Percentiles rank a stretch among this genome's conserved stretches.
These are phyloP conservation scores for Panaeolus cyanescens DNA, from an alignment of 768 basidiomycete species.

Conservation along the genomic window DNA sequence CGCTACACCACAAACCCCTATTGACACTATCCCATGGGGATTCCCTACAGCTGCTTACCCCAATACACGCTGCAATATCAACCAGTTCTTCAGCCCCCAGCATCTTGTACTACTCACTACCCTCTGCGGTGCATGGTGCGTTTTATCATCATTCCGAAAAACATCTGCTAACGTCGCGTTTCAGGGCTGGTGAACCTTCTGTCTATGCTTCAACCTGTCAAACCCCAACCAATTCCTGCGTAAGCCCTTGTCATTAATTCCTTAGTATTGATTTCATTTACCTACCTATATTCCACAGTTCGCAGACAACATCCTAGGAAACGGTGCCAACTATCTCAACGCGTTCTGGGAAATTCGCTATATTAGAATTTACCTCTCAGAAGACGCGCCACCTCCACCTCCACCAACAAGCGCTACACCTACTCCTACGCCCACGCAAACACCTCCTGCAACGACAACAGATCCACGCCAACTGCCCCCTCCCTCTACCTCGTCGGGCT, in stretches of 20 bases:
- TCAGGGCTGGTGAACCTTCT: slow-evolving; percentile 6
- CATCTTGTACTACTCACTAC: slow-evolving; percentile 71
- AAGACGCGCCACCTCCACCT: slow-evolving; percentile 14
- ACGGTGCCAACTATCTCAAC: slow-evolving; percentile 46
- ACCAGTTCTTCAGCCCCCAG: slow-evolving; percentile 62
- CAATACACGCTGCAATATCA: slow-evolving; percentile 51
- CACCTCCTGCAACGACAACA: background rate
- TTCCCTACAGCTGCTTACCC: slow-evolving; percentile 69
- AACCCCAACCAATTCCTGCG: slow-evolving; percentile 7
- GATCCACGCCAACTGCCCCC: background rate
- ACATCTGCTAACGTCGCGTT: background rate
- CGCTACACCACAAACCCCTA: slow-evolving; percentile 30
- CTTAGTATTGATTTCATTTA: background rate
- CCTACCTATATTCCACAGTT: background rate
- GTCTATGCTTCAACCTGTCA: slow-evolving; percentile 7
- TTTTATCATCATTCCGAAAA: background rate
- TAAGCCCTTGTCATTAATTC: background rate
- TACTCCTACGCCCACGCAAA: background rate
- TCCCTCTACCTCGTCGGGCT: background rate
- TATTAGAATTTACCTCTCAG: slow-evolving; percentile 55
- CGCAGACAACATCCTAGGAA: slow-evolving; percentile 47
- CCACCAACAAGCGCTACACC: background rate
- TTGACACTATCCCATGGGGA: slow-evolving; percentile 52
- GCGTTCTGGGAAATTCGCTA: slow-evolving; percentile 65
- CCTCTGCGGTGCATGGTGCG: slow-evolving; percentile 53